phyloP scores from a whole-genome alignment of 2,329 filamentous ascomycete species.

The Pseudogymnoascus sp. region DNA sequence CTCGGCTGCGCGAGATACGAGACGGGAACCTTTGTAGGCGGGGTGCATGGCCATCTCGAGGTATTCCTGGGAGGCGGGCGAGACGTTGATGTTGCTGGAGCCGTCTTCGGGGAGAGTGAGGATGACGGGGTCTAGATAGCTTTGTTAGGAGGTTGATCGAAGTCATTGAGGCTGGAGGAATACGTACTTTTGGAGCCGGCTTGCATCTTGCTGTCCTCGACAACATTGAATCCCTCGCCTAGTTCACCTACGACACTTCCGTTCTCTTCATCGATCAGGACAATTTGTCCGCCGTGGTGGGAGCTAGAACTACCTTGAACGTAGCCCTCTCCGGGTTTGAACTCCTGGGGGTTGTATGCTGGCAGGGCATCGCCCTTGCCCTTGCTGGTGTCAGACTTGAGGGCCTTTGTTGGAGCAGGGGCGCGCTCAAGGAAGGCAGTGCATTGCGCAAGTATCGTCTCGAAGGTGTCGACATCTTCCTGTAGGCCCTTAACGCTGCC shows the following conservation, averaged over 20 bases:
- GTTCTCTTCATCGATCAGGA: slow-evolving; percentile 91
- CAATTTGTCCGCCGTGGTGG: slow-evolving; percentile 65
- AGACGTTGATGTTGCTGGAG: slow-evolving; percentile 57
- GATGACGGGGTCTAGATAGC: slow-evolving; percentile 62
- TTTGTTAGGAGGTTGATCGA: slow-evolving; percentile 5
- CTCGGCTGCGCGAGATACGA: slow-evolving; percentile 79
- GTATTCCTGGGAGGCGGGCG: slow-evolving; percentile 62
- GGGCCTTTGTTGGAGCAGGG: slow-evolving; percentile 39
- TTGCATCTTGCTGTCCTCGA: slow-evolving; percentile 68
- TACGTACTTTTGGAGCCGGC: slow-evolving; percentile 79
- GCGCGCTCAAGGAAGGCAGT: slow-evolving; percentile 89
- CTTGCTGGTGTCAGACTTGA: slow-evolving; percentile 12
- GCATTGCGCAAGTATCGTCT: slow-evolving; percentile 96
- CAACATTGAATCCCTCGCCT: slow-evolving; percentile 69
- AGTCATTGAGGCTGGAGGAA: not conserved
- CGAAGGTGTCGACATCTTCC: slow-evolving; percentile 92
- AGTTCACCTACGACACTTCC: slow-evolving; percentile 92
- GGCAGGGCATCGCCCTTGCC: slow-evolving; percentile 32
- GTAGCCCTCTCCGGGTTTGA: slow-evolving; percentile 72
- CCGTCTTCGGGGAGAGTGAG: slow-evolving; percentile 66
- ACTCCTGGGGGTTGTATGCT: slow-evolving; percentile 75
- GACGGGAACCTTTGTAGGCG: slow-evolving; percentile 77
- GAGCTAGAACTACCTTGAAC: slow-evolving; percentile 54
- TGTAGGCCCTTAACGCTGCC: slow-evolving; percentile 68
- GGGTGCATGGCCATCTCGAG: slow-evolving; percentile 75